These are phyloP conservation scores for Obelidium mucronatum DNA, from an alignment of 192 early-diverging fungal genomes.

Conservation along the genomic window DNA sequence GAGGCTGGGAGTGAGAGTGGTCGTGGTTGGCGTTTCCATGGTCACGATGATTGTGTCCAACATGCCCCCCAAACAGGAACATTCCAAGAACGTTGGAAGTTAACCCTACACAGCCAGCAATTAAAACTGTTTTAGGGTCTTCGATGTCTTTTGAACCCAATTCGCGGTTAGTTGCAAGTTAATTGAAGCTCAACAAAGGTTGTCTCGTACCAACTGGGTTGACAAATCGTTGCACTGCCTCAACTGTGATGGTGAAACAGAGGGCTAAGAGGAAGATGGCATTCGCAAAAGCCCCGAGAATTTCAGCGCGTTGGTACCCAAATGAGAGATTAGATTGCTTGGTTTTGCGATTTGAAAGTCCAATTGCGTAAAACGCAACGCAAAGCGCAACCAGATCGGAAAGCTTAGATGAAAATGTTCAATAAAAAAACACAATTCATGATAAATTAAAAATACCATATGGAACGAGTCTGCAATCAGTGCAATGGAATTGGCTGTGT, in stretches of 20 bases:
- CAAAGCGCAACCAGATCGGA: constrained; percentile 58
- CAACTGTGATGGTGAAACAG: constrained; percentile 87
- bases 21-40: constrained; percentile 46
- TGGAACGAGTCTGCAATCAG: constrained; percentile 93
- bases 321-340: constrained; percentile 76
- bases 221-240: constrained; percentile 85
- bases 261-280: constrained; percentile 88
- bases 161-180: too few relatives aligned
- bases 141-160: constrained; percentile 57
- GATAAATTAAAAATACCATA: constrained; percentile 58
- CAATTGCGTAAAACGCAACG: constrained; percentile 83
- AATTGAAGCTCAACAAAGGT: not conserved
- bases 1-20: constrained; percentile 23
- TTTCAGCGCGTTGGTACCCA: constrained; percentile 91
- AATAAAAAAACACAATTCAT: not conserved
- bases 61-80: constrained; percentile 75
- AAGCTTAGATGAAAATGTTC: constrained; percentile 22
- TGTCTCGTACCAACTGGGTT: constrained; percentile 57
- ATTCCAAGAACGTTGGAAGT: constrained; percentile 81
- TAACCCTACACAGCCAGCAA: constrained; percentile 81
- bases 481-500: constrained; percentile 76
- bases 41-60: constrained; percentile 24
- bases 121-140: constrained; percentile 76
- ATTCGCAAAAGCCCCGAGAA: constrained; percentile 90
- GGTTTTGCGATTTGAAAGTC: constrained; percentile 66